Conservation (phyloP, 164 flowering plant genomes). For the Piper longum region DNA sequence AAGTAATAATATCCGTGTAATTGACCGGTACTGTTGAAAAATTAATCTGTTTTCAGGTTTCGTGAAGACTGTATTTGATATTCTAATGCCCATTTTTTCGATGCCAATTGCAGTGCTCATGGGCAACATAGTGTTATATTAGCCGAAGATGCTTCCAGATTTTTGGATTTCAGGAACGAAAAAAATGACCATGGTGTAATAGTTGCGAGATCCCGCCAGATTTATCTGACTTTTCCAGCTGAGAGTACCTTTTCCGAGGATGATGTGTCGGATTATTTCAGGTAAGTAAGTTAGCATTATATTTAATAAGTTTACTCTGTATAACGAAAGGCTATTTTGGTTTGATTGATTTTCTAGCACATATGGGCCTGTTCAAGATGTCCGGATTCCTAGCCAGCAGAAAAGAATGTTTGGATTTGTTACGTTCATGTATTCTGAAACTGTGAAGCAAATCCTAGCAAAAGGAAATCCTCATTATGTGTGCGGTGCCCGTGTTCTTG, state of each 20-base stretch:
- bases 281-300: constrained; percentile 17
- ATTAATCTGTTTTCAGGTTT: not conserved
- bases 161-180: constrained; percentile 38
- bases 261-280: constrained; percentile 77
- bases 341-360: constrained; percentile 22
- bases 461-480: constrained; percentile 83
- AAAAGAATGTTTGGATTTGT: constrained; percentile 93
- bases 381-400: constrained; percentile 89
- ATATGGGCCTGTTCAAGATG: constrained; percentile 89
- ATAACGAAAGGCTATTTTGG: no score
- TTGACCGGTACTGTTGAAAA: constrained; percentile 42
- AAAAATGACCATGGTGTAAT: constrained; percentile 56
- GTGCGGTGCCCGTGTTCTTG: constrained; percentile 88
- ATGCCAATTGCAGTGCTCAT: constrained; percentile 54
- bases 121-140: constrained; percentile 80
- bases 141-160: constrained; percentile 65
- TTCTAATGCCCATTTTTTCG: not conserved
- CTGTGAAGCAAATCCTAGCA: constrained; percentile 48
- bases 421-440: constrained; percentile 62
- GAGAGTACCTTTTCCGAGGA: constrained; percentile 84
- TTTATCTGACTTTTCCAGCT: constrained; percentile 87
- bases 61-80: not conserved
- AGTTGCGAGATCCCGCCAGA: constrained; percentile 70
- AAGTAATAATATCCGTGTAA: constrained; percentile 50
- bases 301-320: no score